Conservation (phyloP, 345 rosid species). For the Moricandia arvensis region DNA sequence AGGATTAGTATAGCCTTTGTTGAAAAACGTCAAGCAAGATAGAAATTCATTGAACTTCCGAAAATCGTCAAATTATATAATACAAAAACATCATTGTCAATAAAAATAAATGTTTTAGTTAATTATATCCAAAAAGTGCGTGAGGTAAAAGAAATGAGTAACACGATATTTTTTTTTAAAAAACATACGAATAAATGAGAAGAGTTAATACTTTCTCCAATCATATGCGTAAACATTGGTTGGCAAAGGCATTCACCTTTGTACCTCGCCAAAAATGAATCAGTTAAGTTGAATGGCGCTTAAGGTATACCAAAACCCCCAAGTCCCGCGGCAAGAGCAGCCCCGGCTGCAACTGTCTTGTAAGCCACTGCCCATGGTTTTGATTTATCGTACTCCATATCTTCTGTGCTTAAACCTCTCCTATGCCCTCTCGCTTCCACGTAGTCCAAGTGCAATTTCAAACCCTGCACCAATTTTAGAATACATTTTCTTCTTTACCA, state of each 20-base stretch:
- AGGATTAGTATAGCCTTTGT: too few species aligned
- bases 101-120: not conserved
- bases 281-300: constrained; percentile 52
- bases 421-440: constrained; percentile 37
- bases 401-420: constrained; percentile 43
- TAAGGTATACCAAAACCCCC: constrained; percentile 78
- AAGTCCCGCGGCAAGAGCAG: constrained; percentile 84
- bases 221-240: not conserved
- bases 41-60: too few species aligned
- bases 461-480: constrained; percentile 52
- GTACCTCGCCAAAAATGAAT: constrained; percentile 3
- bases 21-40: too few species aligned
- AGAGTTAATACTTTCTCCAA: not conserved
- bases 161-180: not conserved
- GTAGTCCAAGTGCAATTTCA: constrained; percentile 83
- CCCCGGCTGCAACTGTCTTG: constrained; percentile 86
- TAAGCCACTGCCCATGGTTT: constrained; percentile 93
- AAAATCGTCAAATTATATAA: not conserved
- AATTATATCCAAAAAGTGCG: constrained; percentile 5
- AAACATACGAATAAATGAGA: not conserved
- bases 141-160: not conserved
- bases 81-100: not conserved
- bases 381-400: constrained; percentile 51
- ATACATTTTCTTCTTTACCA: not conserved
- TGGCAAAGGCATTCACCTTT: not conserved